phyloP scores from a whole-genome alignment of 805 yeast genomes.

The Saccharomyces jurei region DNA sequence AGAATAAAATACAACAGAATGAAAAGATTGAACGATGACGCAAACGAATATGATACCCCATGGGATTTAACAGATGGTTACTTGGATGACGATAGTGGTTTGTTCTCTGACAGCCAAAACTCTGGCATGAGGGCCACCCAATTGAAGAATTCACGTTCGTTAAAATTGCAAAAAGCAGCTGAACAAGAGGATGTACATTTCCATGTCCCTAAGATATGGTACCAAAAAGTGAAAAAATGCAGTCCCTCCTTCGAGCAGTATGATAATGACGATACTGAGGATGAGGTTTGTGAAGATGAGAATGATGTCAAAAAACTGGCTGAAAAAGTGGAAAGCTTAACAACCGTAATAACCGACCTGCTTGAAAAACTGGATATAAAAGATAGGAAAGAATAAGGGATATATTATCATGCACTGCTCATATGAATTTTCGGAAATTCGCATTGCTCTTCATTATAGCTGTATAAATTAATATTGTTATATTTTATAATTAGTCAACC shows the following conservation, averaged over 20 bases:
- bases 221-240: conserved; percentile 35
- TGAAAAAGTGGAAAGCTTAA: conserved; percentile 2
- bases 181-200: conserved; percentile 66
- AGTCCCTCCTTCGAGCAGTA: neutral
- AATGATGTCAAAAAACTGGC: conserved; percentile 2
- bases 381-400: neutral
- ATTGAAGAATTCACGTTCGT: conserved; percentile 22
- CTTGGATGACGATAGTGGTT: conserved; percentile 29
- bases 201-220: conserved; percentile 47
- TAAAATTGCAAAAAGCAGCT: conserved; percentile 50
- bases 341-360: neutral
- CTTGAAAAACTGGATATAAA: neutral
- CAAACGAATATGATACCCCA: conserved; percentile 66
- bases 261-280: neutral
- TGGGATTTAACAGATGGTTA: conserved; percentile 83
- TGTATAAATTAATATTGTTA: neutral
- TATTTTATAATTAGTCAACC: neutral
- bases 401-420: neutral
- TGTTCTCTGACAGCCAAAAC: conserved; percentile 20
- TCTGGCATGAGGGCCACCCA: conserved; percentile 30
- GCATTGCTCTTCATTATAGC: neutral
- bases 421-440: neutral
- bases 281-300: neutral
- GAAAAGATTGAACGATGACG: conserved; percentile 62
- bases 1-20: conserved; percentile 65